Percentiles rank a stretch among this genome's conserved stretches.
These are phyloP conservation scores for Phytophthora hibernalis DNA, from an alignment of 352 stramenopile genomes.

Conservation along the genomic window DNA sequence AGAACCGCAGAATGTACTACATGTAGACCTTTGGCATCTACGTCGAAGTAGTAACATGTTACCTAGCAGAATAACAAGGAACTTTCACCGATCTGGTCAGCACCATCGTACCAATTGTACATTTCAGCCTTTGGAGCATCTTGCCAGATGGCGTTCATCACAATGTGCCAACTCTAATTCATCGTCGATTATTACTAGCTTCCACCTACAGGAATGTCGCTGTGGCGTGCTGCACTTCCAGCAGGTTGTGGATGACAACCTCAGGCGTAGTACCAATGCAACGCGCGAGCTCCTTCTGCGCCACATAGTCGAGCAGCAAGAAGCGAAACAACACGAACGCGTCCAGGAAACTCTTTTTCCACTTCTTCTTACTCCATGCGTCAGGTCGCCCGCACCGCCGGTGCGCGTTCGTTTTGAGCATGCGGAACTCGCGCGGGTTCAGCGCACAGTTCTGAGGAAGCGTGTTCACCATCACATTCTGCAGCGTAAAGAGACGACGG, in stretches of 20 bases:
- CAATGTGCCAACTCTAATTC: not conserved
- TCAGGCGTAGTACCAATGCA: conserved; percentile 91
- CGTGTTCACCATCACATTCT: conserved; percentile 92
- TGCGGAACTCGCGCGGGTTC: conserved; percentile 88
- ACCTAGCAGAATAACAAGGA: not conserved
- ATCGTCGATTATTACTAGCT: not conserved
- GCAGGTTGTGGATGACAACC: conserved; percentile 88
- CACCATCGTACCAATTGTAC: not conserved
- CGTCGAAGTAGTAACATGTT: too few relatives aligned
- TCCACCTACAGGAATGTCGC: conserved; percentile 69
- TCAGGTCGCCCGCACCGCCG: conserved; percentile 69
- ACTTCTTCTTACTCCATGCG: conserved; percentile 90
- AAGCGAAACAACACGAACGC: conserved; percentile 84
- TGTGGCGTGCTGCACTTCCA: conserved; percentile 84
- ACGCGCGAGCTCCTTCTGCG: conserved; percentile 87
- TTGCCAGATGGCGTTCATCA: too few relatives aligned
- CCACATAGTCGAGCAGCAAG: conserved; percentile 84
- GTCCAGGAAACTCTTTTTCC: conserved; percentile 90
- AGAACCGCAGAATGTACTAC: not conserved
- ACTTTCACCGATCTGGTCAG: not conserved
- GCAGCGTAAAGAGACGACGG: conserved; percentile 86
- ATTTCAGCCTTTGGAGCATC: too few relatives aligned
- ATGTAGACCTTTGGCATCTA: too few relatives aligned
- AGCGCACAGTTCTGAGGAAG: conserved; percentile 85
- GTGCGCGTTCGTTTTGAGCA: conserved; percentile 72